Conservation (phyloP, 2,329 filamentous ascomycete species). For the Catunica adiposa region DNA sequence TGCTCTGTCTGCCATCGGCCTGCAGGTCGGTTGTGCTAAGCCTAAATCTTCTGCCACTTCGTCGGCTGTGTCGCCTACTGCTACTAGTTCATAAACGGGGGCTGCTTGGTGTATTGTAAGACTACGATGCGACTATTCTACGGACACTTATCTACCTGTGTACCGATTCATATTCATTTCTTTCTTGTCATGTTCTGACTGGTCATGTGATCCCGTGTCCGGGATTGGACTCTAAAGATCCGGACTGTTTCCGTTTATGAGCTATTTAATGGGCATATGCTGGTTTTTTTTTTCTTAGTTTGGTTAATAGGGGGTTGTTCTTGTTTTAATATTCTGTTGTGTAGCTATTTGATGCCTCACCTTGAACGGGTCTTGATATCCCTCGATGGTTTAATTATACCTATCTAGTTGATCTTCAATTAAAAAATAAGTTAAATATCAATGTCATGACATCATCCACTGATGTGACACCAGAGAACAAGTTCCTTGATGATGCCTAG, state of each 20-base stretch:
- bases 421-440: no score
- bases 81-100: background rate
- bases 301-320: background rate
- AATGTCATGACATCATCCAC: no score
- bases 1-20: conserved; percentile 24
- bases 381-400: background rate
- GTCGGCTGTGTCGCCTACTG: background rate
- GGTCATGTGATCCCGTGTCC: background rate
- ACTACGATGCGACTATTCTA: background rate
- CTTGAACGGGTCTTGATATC: background rate
- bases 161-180: background rate
- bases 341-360: background rate
- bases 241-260: background rate
- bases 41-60: conserved; percentile 3
- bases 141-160: background rate
- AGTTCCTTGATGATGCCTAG: no score
- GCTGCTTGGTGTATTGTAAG: background rate
- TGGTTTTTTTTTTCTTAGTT: background rate
- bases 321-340: background rate
- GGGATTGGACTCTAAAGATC: background rate
- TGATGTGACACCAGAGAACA: no score
- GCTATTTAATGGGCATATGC: background rate
- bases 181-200: no score
- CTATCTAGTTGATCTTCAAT: background rate
- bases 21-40: conserved; percentile 16